Evolutionary conservation across 164 flowering plant species (phyloP).

Genomic region (Aristolochia contorta): DNA sequence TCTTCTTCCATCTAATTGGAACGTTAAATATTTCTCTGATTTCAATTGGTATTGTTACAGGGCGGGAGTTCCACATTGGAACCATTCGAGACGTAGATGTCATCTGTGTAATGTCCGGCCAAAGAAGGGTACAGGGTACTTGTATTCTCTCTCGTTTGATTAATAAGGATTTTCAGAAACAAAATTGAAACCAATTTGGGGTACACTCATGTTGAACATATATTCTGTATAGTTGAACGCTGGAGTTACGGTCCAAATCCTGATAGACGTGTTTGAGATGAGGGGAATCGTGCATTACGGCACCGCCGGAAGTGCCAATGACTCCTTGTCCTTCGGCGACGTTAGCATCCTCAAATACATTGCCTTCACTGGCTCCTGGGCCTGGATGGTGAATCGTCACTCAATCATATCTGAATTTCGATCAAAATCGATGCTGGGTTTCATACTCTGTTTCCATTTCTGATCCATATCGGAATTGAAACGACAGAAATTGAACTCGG

Average conservation of each 20-base stretch:
- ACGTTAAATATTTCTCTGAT: background rate
- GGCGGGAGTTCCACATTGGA: slow-evolving; percentile 51
- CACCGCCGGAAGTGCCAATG: slow-evolving; percentile 41
- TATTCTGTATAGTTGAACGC: slow-evolving; percentile 32
- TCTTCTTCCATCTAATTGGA: background rate
- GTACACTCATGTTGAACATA: background rate
- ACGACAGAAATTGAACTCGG: slow-evolving; percentile 28
- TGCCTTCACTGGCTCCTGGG: slow-evolving; percentile 45
- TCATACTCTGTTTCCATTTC: too few species aligned
- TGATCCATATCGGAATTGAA: too few species aligned
- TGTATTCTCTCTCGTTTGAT: too few species aligned
- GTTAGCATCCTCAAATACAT: slow-evolving; percentile 33
- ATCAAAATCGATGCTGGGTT: too few species aligned
- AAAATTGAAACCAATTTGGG: too few species aligned
- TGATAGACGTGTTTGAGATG: slow-evolving; percentile 35
- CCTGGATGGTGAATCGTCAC: slow-evolving; percentile 39
- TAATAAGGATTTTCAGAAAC: too few species aligned
- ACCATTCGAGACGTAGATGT: slow-evolving; percentile 33
- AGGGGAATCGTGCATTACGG: slow-evolving; percentile 50
- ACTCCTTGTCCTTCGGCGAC: slow-evolving; percentile 38
- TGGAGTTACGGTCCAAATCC: slow-evolving; percentile 38
- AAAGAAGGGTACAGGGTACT: slow-evolving; percentile 36
- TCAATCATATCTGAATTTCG: background rate
- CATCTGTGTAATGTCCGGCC: slow-evolving; percentile 45
- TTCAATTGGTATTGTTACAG: slow-evolving; percentile 10